A percentile compares a stretch with the other conserved stretches of the same genome.
Evolutionary conservation across 2,329 filamentous ascomycete genomes (phyloP).

Genomic region (Penicillium crustosum): DNA sequence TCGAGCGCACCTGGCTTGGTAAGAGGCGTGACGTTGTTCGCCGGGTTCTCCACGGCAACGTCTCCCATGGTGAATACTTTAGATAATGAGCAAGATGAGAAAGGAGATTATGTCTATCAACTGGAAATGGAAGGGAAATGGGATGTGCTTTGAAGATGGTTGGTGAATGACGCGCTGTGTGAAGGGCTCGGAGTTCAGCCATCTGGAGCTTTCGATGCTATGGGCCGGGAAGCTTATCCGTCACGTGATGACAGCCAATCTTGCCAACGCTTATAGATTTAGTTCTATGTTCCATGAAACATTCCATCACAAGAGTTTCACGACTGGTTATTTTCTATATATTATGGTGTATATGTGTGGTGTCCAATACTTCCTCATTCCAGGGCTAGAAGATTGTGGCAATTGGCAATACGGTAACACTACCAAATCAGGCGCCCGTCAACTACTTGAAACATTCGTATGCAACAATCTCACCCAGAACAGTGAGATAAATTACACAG

Average conservation of each 20-base stretch:
- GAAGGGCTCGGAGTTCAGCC: constrained; percentile 19
- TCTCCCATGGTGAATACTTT: constrained; percentile 68
- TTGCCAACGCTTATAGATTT: not conserved
- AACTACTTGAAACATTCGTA: not conserved
- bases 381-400: not conserved
- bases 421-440: not conserved
- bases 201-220: constrained; percentile 20
- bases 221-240: constrained; percentile 7
- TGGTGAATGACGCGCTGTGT: constrained; percentile 15
- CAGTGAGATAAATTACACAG: not conserved
- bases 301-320: not conserved
- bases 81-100: not conserved
- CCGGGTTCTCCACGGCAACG: constrained; percentile 78
- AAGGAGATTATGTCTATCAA: not conserved
- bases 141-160: constrained; percentile 5
- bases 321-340: not conserved
- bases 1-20: constrained; percentile 75
- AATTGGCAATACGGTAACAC: not conserved
- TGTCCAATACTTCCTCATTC: not conserved
- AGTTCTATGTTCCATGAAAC: not conserved
- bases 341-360: no score
- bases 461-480: not conserved
- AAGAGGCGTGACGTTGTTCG: constrained; percentile 70
- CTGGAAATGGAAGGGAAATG: not conserved
- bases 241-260: constrained; percentile 7